These are phyloP conservation scores for Neofusicoccum ribis DNA, from an alignment of 2,329 filamentous ascomycete species.

Conservation along the genomic window DNA sequence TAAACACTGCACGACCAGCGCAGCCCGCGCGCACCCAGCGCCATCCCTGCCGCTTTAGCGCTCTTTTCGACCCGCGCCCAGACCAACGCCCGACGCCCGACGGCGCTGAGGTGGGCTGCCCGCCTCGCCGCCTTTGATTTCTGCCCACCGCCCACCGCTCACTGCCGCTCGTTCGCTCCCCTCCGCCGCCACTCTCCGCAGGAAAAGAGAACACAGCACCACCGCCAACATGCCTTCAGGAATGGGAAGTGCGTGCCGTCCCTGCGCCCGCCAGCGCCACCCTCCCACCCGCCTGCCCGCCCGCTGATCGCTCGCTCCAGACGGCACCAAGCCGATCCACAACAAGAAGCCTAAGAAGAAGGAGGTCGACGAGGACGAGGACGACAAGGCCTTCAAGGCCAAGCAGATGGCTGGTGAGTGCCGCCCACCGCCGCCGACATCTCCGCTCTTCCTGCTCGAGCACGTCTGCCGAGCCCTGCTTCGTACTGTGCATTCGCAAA, in stretches of 20 bases:
- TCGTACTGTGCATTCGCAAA: not conserved
- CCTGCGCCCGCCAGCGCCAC: not conserved
- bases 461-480: conserved; percentile 11
- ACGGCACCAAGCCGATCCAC: conserved; percentile 56
- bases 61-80: not conserved
- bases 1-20: not conserved
- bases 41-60: not conserved
- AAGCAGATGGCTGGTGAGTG: conserved; percentile 81
- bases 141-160: conserved; percentile 16
- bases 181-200: not conserved
- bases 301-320: conserved; percentile 35
- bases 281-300: not conserved
- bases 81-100: not conserved
- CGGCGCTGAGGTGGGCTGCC: conserved; percentile 4
- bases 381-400: conserved; percentile 77
- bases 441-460: not conserved
- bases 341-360: conserved; percentile 83
- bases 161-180: conserved; percentile 11
- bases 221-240: conserved; percentile 50
- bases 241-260: conserved; percentile 45
- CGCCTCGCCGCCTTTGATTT: conserved; percentile 18
- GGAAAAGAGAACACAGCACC: conserved; percentile 24
- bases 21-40: not conserved
- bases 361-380: conserved; percentile 81
- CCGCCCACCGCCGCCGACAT: not conserved